Evolutionary conservation across 2,329 filamentous ascomycete genomes (phyloP).

Genomic region (Colletotrichum sp.): DNA sequence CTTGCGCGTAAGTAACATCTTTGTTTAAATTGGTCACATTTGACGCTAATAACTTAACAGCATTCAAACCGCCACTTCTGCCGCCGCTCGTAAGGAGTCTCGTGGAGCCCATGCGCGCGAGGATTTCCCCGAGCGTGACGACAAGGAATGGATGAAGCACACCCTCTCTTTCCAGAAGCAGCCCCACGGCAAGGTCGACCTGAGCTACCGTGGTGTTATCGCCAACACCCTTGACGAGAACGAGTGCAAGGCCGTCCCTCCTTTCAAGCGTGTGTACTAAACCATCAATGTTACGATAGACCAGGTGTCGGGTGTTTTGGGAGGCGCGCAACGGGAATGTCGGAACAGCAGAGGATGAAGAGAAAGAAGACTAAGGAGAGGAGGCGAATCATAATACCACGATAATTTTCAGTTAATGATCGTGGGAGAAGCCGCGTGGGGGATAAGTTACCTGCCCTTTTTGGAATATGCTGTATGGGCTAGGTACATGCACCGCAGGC

Average conservation of each 20-base stretch:
- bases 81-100: constrained; percentile 94
- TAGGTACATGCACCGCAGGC: constrained; percentile 13
- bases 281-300: constrained; percentile 17
- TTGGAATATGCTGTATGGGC: constrained; percentile 1
- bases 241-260: constrained; percentile 95
- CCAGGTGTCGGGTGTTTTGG: constrained; percentile 11
- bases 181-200: constrained; percentile 85
- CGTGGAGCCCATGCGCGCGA: constrained; percentile 97
- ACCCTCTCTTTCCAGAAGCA: constrained; percentile 94
- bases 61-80: constrained; percentile 88
- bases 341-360: not conserved
- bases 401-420: constrained; percentile 11
- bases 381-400: constrained; percentile 14
- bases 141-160: constrained; percentile 99
- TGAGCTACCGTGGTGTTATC: constrained; percentile 85
- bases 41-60: constrained; percentile 41
- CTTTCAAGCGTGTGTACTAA: constrained; percentile 94
- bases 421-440: constrained; percentile 4
- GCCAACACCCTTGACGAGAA: constrained; percentile 87
- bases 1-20: constrained; percentile 79
- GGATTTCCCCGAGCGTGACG: constrained; percentile 94
- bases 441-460: not conserved
- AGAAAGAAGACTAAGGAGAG: not conserved
- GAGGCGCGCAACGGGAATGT: not conserved
- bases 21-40: constrained; percentile 5